These are phyloP conservation scores for Plasmodium vivax DNA, from an alignment of 169 alveolate genomes.

Conservation along the genomic window DNA sequence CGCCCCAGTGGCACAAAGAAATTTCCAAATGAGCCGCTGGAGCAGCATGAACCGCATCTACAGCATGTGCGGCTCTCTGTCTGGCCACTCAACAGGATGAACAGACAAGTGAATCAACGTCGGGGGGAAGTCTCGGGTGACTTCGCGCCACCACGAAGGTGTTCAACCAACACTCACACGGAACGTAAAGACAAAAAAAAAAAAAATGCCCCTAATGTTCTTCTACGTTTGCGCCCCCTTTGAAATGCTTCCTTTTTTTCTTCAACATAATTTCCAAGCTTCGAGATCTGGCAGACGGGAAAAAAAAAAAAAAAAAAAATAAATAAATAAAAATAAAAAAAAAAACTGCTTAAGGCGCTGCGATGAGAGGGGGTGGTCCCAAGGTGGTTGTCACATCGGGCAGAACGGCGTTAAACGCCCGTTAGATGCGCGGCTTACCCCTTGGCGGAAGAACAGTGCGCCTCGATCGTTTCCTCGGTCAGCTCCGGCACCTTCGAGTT, in stretches of 20 bases:
- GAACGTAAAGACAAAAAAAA: not conserved
- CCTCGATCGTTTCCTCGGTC: conserved; percentile 25
- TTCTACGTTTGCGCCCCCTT: not conserved
- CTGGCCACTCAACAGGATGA: not conserved
- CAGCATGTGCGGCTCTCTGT: not conserved
- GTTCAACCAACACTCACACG: not conserved
- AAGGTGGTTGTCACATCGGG: not conserved
- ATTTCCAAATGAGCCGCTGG: too few relatives aligned
- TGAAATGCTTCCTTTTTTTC: conserved; percentile 36
- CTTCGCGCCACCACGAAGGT: not conserved
- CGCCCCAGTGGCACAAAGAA: not conserved
- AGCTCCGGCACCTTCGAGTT: conserved; percentile 7
- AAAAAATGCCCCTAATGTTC: not conserved
- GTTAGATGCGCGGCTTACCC: conserved; percentile 14
- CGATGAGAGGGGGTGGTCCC: not conserved
- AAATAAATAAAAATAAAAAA: too few relatives aligned
- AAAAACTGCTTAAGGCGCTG: not conserved
- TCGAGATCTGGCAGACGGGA: conserved; percentile 21
- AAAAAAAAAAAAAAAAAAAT: not conserved
- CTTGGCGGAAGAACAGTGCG: conserved; percentile 17
- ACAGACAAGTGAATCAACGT: not conserved
- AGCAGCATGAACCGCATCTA: too few relatives aligned
- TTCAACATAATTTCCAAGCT: conserved; percentile 36
- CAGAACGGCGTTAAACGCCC: too few relatives aligned
- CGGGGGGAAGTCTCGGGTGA: not conserved